phyloP scores from a whole-genome alignment of 2,329 filamentous ascomycete species.

The Colletotrichum tanaceti region DNA sequence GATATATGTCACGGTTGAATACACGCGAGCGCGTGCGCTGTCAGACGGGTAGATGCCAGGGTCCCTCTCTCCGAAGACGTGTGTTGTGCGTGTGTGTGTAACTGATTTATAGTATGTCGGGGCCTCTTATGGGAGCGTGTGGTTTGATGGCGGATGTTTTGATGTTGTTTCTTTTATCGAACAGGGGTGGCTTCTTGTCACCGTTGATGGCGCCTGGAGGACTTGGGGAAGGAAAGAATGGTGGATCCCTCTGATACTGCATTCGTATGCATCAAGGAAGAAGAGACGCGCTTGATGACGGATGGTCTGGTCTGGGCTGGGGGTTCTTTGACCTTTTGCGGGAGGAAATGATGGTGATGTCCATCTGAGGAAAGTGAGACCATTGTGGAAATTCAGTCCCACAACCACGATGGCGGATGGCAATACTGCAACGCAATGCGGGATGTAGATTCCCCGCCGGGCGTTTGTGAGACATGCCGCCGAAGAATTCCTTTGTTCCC shows the following conservation, averaged over 20 bases:
- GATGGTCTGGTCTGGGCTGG: not conserved
- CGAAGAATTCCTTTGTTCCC: slow-evolving; percentile 27
- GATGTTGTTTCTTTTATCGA: not conserved
- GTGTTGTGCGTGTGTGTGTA: not conserved
- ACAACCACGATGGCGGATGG: not conserved
- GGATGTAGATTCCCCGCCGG: not conserved
- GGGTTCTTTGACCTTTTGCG: not conserved
- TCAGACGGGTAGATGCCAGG: slow-evolving; percentile 18
- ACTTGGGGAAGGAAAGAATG: not conserved
- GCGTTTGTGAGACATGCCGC: slow-evolving; percentile 15
- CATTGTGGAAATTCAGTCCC: slow-evolving; percentile 8
- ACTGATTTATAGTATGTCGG: not conserved
- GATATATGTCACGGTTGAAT: not conserved
- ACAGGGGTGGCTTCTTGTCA: not conserved
- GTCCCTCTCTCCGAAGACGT: slow-evolving; percentile 19
- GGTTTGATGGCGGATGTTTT: slow-evolving; percentile 2
- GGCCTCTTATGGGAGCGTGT: not conserved
- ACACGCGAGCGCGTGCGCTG: slow-evolving; percentile 10
- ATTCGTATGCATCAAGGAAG: not conserved
- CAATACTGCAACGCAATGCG: not conserved
- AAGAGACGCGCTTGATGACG: not conserved
- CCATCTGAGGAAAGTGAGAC: not conserved
- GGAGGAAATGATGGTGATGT: not conserved
- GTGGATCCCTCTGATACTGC: not conserved
- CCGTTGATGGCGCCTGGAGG: slow-evolving; percentile 4